phyloP scores from a whole-genome alignment of 768 basidiomycete species.

The Kwoniella dendrophila region DNA sequence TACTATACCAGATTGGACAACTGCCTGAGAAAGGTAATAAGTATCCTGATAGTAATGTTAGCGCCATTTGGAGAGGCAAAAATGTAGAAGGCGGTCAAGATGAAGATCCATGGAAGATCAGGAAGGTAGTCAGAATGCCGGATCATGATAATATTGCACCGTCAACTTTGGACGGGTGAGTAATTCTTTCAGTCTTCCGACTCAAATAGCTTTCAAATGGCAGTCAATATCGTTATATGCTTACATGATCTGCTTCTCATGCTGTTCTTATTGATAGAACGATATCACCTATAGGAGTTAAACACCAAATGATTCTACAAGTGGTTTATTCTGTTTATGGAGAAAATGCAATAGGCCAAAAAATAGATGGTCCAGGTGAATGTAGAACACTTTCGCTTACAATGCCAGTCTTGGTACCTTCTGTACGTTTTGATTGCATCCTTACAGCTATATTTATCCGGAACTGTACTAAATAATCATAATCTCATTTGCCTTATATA shows the following conservation, averaged over 20 bases:
- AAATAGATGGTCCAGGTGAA: conserved; percentile 47
- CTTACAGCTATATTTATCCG: not conserved
- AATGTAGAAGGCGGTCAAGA: conserved; percentile 23
- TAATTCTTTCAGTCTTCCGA: not conserved
- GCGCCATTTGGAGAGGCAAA: conserved; percentile 43
- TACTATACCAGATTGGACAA: conserved; percentile 43
- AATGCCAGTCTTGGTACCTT: conserved; percentile 43
- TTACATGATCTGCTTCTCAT: not conserved
- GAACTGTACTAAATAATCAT: not conserved
- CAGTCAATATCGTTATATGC: not conserved
- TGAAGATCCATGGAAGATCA: conserved; percentile 33
- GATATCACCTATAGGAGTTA: conserved; percentile 52
- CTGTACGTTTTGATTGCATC: conserved; percentile 37
- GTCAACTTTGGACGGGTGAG: conserved; percentile 49
- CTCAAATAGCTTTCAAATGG: not conserved
- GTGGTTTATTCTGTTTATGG: conserved; percentile 53
- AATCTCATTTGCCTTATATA: not conserved
- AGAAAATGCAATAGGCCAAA: conserved; percentile 31
- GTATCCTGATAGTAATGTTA: conserved; percentile 29
- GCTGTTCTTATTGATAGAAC: conserved; percentile 26
- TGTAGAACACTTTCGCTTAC: conserved; percentile 48
- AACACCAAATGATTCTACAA: conserved; percentile 43
- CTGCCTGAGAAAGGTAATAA: conserved; percentile 34
- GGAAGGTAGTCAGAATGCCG: conserved; percentile 46
- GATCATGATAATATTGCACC: conserved; percentile 50